Percentiles rank a stretch among this genome's conserved stretches.
Conservation (phyloP, 2,329 filamentous ascomycete genomes). For the Incumbomyces lentus region DNA sequence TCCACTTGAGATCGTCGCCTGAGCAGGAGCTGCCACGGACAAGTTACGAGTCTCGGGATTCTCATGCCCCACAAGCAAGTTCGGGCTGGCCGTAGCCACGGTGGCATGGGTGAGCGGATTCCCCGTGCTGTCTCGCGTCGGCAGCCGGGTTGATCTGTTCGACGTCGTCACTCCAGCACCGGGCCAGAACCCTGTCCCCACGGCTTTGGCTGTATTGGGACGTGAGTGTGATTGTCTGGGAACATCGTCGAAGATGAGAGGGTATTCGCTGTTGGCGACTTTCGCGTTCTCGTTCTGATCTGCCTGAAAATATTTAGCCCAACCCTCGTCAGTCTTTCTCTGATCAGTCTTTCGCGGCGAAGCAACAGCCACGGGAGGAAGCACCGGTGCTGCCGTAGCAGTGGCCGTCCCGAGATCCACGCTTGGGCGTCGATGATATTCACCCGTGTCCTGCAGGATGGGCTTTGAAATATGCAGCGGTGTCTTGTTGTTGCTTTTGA, state of each 20-base stretch:
- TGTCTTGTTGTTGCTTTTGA: conserved; percentile 16
- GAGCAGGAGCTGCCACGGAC: conserved; percentile 30
- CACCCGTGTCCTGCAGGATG: conserved; percentile 18
- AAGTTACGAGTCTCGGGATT: conserved; percentile 24
- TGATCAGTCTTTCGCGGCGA: conserved; percentile 20
- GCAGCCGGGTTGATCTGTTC: conserved; percentile 28
- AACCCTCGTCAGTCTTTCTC: conserved; percentile 37
- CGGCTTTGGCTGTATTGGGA: conserved; percentile 2
- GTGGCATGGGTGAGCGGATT: conserved; percentile 30
- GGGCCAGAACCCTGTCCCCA: conserved; percentile 31
- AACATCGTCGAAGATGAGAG: not conserved
- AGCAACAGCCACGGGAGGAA: conserved; percentile 1
- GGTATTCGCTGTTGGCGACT: not conserved
- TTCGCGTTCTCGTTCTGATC: not conserved
- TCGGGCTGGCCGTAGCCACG: conserved; percentile 34
- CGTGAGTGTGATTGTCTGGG: conserved; percentile 1
- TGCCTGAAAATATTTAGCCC: conserved; percentile 38
- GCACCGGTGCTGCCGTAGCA: conserved; percentile 8
- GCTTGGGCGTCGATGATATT: conserved; percentile 16
- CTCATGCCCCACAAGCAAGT: conserved; percentile 26
- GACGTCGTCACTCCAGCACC: conserved; percentile 26
- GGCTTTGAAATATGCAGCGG: conserved; percentile 19
- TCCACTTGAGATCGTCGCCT: conserved; percentile 34
- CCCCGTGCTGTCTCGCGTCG: conserved; percentile 18
- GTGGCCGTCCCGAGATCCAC: conserved; percentile 20